Evolutionary conservation across 345 rosid species (phyloP).

Genomic region (Geranium rotundifolium): DNA sequence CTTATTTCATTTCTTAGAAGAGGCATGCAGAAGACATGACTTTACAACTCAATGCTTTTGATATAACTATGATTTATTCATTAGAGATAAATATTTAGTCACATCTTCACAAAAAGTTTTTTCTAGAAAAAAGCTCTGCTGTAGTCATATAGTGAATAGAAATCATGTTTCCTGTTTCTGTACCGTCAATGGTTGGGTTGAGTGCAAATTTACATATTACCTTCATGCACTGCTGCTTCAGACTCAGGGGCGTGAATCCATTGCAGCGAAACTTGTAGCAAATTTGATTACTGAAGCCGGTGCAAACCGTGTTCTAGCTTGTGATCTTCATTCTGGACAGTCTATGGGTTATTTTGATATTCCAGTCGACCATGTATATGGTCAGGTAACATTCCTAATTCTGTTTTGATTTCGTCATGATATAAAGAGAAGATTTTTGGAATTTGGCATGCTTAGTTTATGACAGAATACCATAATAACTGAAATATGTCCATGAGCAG

Average conservation of each 20-base stretch:
- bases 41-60: no score
- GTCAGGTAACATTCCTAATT: slow-evolving; percentile 47
- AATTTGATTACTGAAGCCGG: slow-evolving; percentile 92
- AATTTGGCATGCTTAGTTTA: not conserved
- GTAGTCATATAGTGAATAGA: not conserved
- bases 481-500: not conserved
- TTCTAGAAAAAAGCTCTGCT: not conserved
- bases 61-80: no score
- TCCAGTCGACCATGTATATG: slow-evolving; percentile 92
- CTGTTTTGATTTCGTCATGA: not conserved
- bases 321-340: slow-evolving; percentile 99
- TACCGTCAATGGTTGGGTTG: not conserved
- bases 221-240: slow-evolving; percentile 19
- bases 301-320: slow-evolving; percentile 92
- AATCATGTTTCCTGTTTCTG: not conserved
- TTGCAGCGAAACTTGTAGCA: slow-evolving; percentile 94
- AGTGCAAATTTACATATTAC: not conserved
- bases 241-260: slow-evolving; percentile 97
- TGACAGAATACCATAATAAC: not conserved
- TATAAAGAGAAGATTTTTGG: no score
- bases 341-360: slow-evolving; percentile 99
- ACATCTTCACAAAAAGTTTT: not conserved
- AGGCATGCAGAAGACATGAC: not conserved
- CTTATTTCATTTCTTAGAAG: not conserved
- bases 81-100: not conserved